These are phyloP conservation scores for Plasmodium adleri DNA, from an alignment of 169 alveolate species.

Conservation along the genomic window DNA sequence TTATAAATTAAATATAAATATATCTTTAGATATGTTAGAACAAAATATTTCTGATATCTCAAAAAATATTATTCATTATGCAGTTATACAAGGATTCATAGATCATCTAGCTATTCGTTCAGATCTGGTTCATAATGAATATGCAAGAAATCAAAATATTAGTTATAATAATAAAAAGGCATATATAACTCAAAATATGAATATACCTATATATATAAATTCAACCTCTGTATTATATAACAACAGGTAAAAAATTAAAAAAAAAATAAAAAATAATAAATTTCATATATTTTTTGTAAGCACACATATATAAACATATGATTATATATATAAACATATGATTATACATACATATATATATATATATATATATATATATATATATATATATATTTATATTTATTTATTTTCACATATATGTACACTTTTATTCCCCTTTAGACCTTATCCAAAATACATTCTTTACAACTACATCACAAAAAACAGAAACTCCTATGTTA, in stretches of 20 bases:
- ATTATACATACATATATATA: neutral
- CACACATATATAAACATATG: neutral
- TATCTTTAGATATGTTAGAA: slow-evolving; percentile 47
- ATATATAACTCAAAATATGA: slow-evolving; percentile 66
- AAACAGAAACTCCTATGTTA: slow-evolving; percentile 62
- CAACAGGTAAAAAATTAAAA: slow-evolving; percentile 31
- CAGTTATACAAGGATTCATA: slow-evolving; percentile 72
- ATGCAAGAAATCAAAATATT: slow-evolving; percentile 53
- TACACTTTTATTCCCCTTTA: neutral
- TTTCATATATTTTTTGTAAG: neutral
- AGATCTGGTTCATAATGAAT: slow-evolving; percentile 56
- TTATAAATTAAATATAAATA: slow-evolving; percentile 39
- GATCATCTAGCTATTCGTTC: slow-evolving; percentile 76
- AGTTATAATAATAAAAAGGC: slow-evolving; percentile 57
- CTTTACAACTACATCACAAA: slow-evolving; percentile 66
- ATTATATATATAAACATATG: neutral
- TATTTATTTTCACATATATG: neutral
- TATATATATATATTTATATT: neutral
- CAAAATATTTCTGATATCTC: slow-evolving; percentile 25
- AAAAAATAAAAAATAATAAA: neutral
- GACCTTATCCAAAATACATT: slow-evolving; percentile 68
- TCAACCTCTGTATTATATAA: slow-evolving; percentile 48
- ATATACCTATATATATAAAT: slow-evolving; percentile 63
- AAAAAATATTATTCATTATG: slow-evolving; percentile 63
- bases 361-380: neutral